Base-by-base conservation (phyloP, 1,284 basidiomycete genomes). In the Cystobasidium pallidum region DNA sequence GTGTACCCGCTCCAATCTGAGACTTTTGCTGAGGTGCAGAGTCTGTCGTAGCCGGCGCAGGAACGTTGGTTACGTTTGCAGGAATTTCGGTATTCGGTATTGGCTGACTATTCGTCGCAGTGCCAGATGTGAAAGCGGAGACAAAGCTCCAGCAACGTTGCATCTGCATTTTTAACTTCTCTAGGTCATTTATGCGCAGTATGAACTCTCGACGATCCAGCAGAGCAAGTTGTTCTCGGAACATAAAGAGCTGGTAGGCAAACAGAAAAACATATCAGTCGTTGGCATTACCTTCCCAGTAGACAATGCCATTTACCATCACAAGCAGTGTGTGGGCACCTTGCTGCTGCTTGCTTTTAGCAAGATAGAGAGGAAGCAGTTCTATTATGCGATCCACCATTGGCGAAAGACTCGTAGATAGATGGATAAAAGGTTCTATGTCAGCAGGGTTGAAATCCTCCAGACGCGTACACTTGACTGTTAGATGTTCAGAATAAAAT, bases 311-410 rank as follows among this genome's bases (percentile, higher is more conserved):
- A 49, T 76, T 43, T 41, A 78, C 77, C 58, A 77, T 75, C 2
- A 73, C 74, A 8, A 78, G 61, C 30, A 76, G 65, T 45, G 74
- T 75, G 30, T 70, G 54, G 15, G 75, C 67, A 13, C 70, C 72
- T 1, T 59, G 59, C 1, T 45, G 41, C 15, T 76, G 73, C 32
- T 52, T 45, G 17, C 73, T 75, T 66, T 76, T 76, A 26, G 76
- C 76, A 41, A 75, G 66, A 70, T 76, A 78, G 6, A 78, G 57
- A 13, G 77, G 76, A 28, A 78, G 55, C 15, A 75, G 66, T 28
- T 76, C 77, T 26, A 74, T 30, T n/a, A 78, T 73, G 19, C 73
- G 70, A 28, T 75, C 68, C 26, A 77, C 76, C 49, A 72, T 54
- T 30, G 76, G 75, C 11, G 74, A 39, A 6, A 78, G 72, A 17